Percentiles rank a stretch among this genome's conserved stretches.
phyloP scores from a whole-genome alignment of 805 yeast species.

The Starmerella bacillaris region DNA sequence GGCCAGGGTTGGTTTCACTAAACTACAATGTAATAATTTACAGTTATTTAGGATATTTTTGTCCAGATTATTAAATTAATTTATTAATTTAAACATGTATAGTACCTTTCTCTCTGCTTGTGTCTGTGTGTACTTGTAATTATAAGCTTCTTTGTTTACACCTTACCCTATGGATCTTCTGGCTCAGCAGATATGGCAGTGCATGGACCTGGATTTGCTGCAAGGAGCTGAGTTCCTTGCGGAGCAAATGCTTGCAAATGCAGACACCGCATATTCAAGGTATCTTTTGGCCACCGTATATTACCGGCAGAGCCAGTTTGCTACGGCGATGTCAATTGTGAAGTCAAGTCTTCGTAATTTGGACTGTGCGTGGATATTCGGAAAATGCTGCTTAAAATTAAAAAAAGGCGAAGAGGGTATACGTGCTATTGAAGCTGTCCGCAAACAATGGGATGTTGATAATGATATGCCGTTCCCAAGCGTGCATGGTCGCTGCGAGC shows the following conservation, averaged over 20 bases:
- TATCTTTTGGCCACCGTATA: constrained; percentile 56
- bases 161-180: constrained; percentile 11
- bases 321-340: constrained; percentile 27
- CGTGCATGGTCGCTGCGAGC: constrained; percentile 10
- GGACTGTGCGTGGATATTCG: constrained; percentile 64
- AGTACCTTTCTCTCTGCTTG: too few species aligned
- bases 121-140: too few species aligned
- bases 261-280: constrained; percentile 38
- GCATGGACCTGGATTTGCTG: constrained; percentile 50
- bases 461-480: constrained; percentile 9
- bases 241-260: constrained; percentile 57
- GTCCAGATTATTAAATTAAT: too few species aligned
- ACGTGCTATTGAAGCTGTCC: constrained; percentile 25
- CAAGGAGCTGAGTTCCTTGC: constrained; percentile 72
- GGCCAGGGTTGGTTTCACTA: too few species aligned
- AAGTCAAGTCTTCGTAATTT: constrained; percentile 35
- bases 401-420: constrained; percentile 46
- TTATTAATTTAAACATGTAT: too few species aligned
- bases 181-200: constrained; percentile 42
- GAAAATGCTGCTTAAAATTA: constrained; percentile 42
- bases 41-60: too few species aligned
- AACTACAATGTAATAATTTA: too few species aligned
- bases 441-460: constrained; percentile 9
- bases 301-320: constrained; percentile 40
- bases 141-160: too few species aligned